Evolutionary conservation across 371 early-diverging fungal species (phyloP).

Genomic region (Globomyces sp.): DNA sequence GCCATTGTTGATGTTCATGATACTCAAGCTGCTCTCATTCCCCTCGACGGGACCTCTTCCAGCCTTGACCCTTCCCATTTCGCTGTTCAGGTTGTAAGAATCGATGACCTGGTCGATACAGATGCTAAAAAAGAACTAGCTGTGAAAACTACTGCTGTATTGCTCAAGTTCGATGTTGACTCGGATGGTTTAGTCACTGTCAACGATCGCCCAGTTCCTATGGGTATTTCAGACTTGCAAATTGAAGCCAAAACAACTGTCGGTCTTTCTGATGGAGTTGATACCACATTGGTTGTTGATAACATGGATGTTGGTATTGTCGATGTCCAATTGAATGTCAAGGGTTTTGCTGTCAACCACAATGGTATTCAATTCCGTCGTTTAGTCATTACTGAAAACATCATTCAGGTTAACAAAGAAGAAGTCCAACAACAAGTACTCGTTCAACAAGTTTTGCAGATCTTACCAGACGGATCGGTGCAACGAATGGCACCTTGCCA

Average conservation of each 20-base stretch:
- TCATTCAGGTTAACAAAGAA: constrained; percentile 68
- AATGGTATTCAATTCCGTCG: constrained; percentile 57
- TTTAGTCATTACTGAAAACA: constrained; percentile 58
- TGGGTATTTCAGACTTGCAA: constrained; percentile 56
- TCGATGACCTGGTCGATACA: constrained; percentile 64
- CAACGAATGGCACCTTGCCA: constrained; percentile 24
- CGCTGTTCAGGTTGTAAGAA: constrained; percentile 48
- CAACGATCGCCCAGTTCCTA: constrained; percentile 58
- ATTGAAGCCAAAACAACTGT: constrained; percentile 56
- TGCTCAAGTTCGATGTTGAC: constrained; percentile 14
- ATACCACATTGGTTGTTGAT: not conserved
- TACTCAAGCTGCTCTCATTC: constrained; percentile 3
- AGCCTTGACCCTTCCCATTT: constrained; percentile 20
- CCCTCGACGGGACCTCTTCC: not conserved
- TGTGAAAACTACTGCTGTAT: constrained; percentile 41
- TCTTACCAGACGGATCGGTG: constrained; percentile 52
- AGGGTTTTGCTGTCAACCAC: constrained; percentile 53
- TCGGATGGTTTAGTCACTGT: constrained; percentile 23
- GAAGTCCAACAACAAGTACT: constrained; percentile 67
- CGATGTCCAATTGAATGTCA: constrained; percentile 64
- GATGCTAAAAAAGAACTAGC: constrained; percentile 31
- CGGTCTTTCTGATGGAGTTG: constrained; percentile 41
- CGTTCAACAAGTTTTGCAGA: constrained; percentile 67
- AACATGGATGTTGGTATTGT: constrained; percentile 69
- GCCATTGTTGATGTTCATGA: not conserved